Percentiles rank a stretch among this genome's conserved stretches.
phyloP scores from a whole-genome alignment of 352 stramenopile species.

The Lagenidium sp. region DNA sequence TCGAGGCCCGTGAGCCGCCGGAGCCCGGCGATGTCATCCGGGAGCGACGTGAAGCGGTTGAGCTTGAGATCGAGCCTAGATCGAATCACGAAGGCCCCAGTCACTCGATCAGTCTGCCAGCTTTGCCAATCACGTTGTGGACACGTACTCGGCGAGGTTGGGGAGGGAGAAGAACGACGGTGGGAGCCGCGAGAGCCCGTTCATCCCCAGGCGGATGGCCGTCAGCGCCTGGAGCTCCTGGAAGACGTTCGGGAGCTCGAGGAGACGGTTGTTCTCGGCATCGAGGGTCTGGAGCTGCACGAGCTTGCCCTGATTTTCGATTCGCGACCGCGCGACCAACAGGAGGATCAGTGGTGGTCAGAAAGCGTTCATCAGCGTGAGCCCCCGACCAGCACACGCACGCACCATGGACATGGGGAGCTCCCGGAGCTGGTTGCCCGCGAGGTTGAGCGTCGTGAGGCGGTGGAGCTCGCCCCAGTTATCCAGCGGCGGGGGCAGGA shows the following conservation, averaged over 20 bases:
- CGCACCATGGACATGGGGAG: constrained; percentile 56
- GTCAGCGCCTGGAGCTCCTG: constrained; percentile 34
- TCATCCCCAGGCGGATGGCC: constrained; percentile 47
- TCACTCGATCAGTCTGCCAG: background rate
- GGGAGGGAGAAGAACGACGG: constrained; percentile 34
- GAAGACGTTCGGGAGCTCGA: constrained; percentile 43
- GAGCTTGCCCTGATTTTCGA: constrained; percentile 36
- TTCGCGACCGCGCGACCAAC: too few relatives aligned
- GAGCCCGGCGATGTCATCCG: constrained; percentile 34
- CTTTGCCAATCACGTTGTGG: background rate
- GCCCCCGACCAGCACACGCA: too few relatives aligned
- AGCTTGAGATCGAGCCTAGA: constrained; percentile 60
- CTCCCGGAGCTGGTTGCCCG: constrained; percentile 49
- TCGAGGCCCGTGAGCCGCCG: constrained; percentile 31
- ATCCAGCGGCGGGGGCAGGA: constrained; percentile 40
- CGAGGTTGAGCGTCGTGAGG: constrained; percentile 35
- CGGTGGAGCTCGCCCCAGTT: constrained; percentile 32
- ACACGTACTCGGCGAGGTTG: constrained; percentile 43
- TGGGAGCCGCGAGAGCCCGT: constrained; percentile 37
- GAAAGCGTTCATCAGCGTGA: too few relatives aligned
- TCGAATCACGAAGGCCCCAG: background rate
- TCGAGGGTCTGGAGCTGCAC: constrained; percentile 46
- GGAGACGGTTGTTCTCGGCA: constrained; percentile 59
- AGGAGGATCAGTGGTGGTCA: too few relatives aligned
- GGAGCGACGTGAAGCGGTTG: constrained; percentile 46